Base-by-base conservation (phyloP, 306 rosid genomes). In the Prunus campanulata region DNA sequence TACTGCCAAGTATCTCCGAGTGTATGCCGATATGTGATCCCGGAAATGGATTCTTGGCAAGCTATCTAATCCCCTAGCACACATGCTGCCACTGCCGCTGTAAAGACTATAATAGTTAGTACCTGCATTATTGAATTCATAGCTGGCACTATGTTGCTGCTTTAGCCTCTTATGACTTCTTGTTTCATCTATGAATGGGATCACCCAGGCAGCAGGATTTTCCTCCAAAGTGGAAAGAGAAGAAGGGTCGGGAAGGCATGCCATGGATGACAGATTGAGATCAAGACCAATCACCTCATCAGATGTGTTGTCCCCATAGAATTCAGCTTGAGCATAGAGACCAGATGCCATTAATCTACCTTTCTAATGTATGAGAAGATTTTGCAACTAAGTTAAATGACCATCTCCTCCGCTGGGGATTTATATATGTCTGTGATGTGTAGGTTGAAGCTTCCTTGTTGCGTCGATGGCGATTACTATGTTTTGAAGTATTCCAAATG, bases 231-330 rank as follows among this genome's bases (percentile, higher is more conserved):
- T 20, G 16, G 66, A 52, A 72, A 42, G 22, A 20, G 25, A 72
- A 20, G 42, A 72, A 8, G 44, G 20, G 27, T 51, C 22, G 44
- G 55, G 79, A 66, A 66, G 73, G 44, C 55, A 63, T 63, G 61
- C 2, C 70, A 63, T 74, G 49, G 71, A 49, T n/a, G 78, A 74
- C 30, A 63, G 71, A 62, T 49, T 63, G 14, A 62, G 71, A 74
- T 63, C 78, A 49, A 63, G 50, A 48, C 32, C 63, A 63, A 49
- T 49, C 54, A 62, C 15, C 60, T 63, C 62, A 29, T 18, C 12
- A 49, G 20, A 30, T 19, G 25, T 30, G n/a, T 3, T 30, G 32
- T 74, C 24, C 30, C 30, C 61, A n/a, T n/a, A 49, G 22, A 47
- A 18, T 32, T 74, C 78, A 63, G 78, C 13, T 48, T 63, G 70